Evolutionary conservation across 805 yeast genomes (phyloP).

Genomic region (Metschnikowia noctiluminum): DNA sequence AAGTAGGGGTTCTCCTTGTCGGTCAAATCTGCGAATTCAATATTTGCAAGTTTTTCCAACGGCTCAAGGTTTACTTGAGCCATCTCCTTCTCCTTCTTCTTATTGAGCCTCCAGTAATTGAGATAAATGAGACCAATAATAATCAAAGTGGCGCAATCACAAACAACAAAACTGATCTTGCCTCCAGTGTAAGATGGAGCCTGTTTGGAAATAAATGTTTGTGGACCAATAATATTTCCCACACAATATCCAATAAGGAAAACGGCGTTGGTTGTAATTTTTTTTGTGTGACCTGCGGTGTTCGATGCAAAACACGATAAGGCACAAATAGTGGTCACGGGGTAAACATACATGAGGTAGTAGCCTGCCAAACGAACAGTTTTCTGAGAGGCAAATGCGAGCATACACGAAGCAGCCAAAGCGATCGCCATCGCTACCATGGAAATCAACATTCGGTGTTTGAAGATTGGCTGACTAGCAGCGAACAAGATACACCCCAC

Average conservation of each 20-base stretch:
- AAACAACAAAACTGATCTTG: conserved; percentile 35
- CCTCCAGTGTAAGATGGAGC: conserved; percentile 45
- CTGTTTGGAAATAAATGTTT: conserved; percentile 28
- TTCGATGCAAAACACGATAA: conserved; percentile 26
- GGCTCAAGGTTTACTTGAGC: conserved; percentile 5
- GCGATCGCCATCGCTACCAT: conserved; percentile 21
- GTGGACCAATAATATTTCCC: conserved; percentile 26
- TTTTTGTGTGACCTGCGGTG: conserved; percentile 30
- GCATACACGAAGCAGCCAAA: conserved; percentile 14
- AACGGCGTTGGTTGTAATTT: conserved; percentile 32
- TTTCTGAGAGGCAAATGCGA: conserved; percentile 14
- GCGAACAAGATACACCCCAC: conserved; percentile 27
- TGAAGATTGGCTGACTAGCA: conserved; percentile 22
- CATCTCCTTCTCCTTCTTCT: conserved; percentile 14
- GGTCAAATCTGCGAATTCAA: conserved; percentile 46
- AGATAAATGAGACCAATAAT: conserved; percentile 18
- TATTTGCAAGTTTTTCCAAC: conserved; percentile 23
- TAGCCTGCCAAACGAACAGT: conserved; percentile 24
- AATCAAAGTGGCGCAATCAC: conserved; percentile 20
- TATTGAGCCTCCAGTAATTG: conserved; percentile 13
- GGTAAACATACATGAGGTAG: conserved; percentile 33
- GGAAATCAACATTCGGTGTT: conserved; percentile 30
- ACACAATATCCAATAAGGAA: conserved; percentile 31
- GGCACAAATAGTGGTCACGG: conserved; percentile 24
- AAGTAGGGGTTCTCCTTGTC: conserved; percentile 39